Evolutionary conservation across 352 stramenopile species (phyloP), one percentile per base, ranked within the genome.

Genomic region (Pythium phragmitis): DNA sequence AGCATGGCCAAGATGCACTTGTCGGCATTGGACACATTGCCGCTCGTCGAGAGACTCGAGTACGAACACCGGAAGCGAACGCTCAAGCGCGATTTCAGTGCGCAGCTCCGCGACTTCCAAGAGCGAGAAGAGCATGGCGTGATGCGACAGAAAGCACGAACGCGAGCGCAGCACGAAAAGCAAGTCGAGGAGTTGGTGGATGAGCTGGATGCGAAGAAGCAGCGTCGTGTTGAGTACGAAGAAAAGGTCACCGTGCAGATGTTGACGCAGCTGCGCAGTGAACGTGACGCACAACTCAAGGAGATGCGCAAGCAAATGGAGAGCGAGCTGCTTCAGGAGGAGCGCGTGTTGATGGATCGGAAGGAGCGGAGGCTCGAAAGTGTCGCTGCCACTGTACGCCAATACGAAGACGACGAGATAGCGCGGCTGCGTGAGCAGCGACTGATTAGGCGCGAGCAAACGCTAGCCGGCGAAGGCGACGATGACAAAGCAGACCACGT

Each of bases 61-160:
- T 93, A 91, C 55, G 84, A 93, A 57, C 84, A 89, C 68, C 84
- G 87, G 55, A 93, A 91, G 54, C 80, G 80, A 1, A 72, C 74
- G 16, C 51, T 93, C 5, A 74, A 75, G 52, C 70, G 63, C n/a
- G 82, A 93, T 42, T 90, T 85, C 49, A 56, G 75, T 52, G 73
- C 53, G 16, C 84, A 93, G 50, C 65, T 93, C 17, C 75, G 80
- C 8, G 77, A 85, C 28, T 93, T 91, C 21, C 72, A 87, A 21
- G 82, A 91, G 51, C 65, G 85, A 37, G 85, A 93, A 58, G 85
- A 93, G 39, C 70, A 84, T 26, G 71, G 76, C 3, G 45, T 93
- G n/a, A 71, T 80, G 33, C 68, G 84, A 0, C 76, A 87, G 28
- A 93, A 91, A 64, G 82, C 84, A 50, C 76, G 84, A 1, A 33